Conservation (phyloP, 352 stramenopile species). For the Thalassiosira exigua region DNA sequence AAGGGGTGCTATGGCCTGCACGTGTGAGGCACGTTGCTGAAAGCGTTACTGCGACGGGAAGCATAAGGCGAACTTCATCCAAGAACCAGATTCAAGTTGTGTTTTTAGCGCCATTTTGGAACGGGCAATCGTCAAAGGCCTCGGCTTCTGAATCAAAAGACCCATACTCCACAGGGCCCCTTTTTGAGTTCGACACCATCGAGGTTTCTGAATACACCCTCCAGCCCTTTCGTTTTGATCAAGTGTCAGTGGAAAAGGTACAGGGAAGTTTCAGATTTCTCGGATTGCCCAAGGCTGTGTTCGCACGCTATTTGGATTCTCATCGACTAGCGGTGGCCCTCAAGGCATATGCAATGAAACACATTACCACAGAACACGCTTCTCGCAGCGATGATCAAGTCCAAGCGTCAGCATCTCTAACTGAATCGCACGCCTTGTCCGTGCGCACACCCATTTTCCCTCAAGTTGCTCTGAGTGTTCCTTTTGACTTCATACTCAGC, state of each 20-base stretch:
- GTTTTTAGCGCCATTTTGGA: slow-evolving; percentile 84
- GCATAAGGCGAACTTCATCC: slow-evolving; percentile 41
- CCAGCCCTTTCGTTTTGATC: slow-evolving; percentile 71
- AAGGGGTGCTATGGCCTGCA: slow-evolving; percentile 80
- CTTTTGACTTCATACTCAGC: slow-evolving; percentile 75
- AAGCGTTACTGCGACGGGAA: slow-evolving; percentile 33
- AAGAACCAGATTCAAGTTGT: slow-evolving; percentile 79
- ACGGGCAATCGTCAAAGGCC: slow-evolving; percentile 31
- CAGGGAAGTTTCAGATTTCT: slow-evolving; percentile 73
- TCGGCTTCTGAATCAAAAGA: slow-evolving; percentile 17
- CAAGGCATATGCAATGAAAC: slow-evolving; percentile 68
- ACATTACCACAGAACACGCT: slow-evolving; percentile 52
- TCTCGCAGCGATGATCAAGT: slow-evolving; percentile 50
- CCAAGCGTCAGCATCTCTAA: slow-evolving; percentile 69
- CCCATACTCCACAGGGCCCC: slow-evolving; percentile 45
- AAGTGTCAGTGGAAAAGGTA: slow-evolving; percentile 76
- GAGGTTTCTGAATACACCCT: slow-evolving; percentile 75
- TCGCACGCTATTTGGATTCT: slow-evolving; percentile 77
- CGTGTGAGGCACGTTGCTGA: slow-evolving; percentile 82
- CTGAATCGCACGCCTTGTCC: slow-evolving; percentile 77
- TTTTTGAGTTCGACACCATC: slow-evolving; percentile 78
- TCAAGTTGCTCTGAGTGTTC: slow-evolving; percentile 68
- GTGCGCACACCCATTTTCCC: slow-evolving; percentile 74
- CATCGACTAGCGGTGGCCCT: slow-evolving; percentile 80
- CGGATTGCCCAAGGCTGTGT: slow-evolving; percentile 77